Evolutionary conservation across 2,329 filamentous ascomycete genomes (phyloP), one percentile per base, ranked within the genome.

Genomic region (Ascochyta clinopodiicola): DNA sequence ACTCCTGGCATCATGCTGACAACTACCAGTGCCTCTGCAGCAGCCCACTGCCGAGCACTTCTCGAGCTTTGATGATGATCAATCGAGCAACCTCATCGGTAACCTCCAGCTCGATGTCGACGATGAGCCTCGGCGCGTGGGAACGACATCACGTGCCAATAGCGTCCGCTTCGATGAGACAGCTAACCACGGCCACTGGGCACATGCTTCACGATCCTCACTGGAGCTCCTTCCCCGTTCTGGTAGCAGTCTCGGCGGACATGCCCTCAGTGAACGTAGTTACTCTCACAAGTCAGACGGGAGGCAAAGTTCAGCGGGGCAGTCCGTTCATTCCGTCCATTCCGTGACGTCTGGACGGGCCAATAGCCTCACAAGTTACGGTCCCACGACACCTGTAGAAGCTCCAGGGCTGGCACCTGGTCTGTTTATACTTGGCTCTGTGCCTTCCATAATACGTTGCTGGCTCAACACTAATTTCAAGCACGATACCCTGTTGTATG

Each of bases 91-190:
- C 67, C 82, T 95, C 56, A 84, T 96, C 44, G 89, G 88, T 46
- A 91, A 90, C 49, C 83, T 97, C 54, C 91, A 93, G 56, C 82
- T 98, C 6, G 94, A 96, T 61, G 84, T 88, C 5, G 93, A 96
- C 59, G 92, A 98, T 60, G 90, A 93, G 71, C 90, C 90, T 29
- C 88, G 92, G 53, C 87, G 92, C 34, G 86, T 94, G 60, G 91
- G 95, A 49, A 91, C 91, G 19, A 89, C 92, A 17, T 99, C 95
- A 17, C 86, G 95, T 66, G 94, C 95, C 43, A 98, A 98, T 73
- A 98, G 95, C 71, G 95, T 99, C 64, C 90, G 95, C 34, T 99
- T 99, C 69, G 95, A 98, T 71, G 94, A 98, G 74, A 96, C 92
- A 70, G 93, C 94, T 13, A 87, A 96, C 66, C 92, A 96, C 67